Conservation (phyloP, 2,329 filamentous ascomycete species). For the Raffaelea ambrosiae region DNA sequence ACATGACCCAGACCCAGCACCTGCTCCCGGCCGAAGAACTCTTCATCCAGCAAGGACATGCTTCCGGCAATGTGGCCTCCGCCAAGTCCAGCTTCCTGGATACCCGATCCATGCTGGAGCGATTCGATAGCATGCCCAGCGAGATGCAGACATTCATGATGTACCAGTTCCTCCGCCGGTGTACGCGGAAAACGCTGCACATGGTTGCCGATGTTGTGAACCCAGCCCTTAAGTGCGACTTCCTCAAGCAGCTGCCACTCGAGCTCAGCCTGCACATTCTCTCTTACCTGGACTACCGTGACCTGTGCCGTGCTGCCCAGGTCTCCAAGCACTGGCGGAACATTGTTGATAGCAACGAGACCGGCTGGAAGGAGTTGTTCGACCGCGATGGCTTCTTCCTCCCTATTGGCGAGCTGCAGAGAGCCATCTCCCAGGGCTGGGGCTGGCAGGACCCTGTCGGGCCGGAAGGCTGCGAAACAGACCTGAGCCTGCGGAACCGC, state of each 20-base stretch:
- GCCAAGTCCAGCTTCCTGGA: constrained; percentile 53
- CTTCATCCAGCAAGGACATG: background rate
- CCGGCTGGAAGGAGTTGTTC: constrained; percentile 88
- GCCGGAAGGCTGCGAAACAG: constrained; percentile 66
- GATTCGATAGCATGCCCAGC: constrained; percentile 83
- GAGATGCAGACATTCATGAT: constrained; percentile 94
- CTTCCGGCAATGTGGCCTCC: background rate
- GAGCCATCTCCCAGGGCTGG: constrained; percentile 87
- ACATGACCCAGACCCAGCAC: constrained; percentile 10
- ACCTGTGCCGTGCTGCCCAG: constrained; percentile 82
- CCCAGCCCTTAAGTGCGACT: constrained; percentile 90
- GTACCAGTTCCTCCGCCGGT: constrained; percentile 87
- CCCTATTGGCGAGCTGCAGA: constrained; percentile 72
- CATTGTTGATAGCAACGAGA: constrained; percentile 86
- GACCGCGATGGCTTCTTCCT: constrained; percentile 75
- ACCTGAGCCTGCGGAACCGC: constrained; percentile 56
- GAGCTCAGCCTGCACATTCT: constrained; percentile 85
- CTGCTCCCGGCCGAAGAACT: background rate
- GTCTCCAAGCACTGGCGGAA: constrained; percentile 92
- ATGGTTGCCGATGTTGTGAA: constrained; percentile 88
- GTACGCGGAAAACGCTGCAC: constrained; percentile 78
- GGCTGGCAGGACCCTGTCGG: constrained; percentile 89
- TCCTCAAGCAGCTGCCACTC: constrained; percentile 71
- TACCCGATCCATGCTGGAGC: constrained; percentile 77
- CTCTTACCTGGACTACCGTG: constrained; percentile 74